Evolutionary conservation across 2,329 filamentous ascomycete genomes (phyloP).

Genomic region (Lasiodiplodia sp.): DNA sequence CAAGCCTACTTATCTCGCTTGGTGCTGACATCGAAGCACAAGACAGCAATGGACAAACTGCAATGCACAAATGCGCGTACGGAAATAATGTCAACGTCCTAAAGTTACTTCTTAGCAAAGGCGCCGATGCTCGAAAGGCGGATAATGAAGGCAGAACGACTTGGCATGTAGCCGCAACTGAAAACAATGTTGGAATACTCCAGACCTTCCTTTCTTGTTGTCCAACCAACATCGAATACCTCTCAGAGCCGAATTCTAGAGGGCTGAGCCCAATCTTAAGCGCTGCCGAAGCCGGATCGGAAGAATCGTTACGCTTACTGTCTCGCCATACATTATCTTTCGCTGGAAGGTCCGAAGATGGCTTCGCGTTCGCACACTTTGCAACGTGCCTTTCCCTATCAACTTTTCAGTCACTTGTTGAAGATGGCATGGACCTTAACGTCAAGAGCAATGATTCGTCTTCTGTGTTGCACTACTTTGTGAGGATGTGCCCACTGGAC

Average conservation of each 20-base stretch:
- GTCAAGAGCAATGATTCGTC: neutral
- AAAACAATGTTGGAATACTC: neutral
- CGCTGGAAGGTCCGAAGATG: neutral
- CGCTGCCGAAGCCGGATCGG: neutral
- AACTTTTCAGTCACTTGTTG: neutral
- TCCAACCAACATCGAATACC: too few relatives aligned
- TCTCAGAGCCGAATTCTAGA: neutral
- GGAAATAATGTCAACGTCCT: neutral
- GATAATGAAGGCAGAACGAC: neutral
- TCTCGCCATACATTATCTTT: neutral
- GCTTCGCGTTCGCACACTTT: neutral
- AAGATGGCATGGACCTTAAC: neutral
- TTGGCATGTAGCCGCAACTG: neutral
- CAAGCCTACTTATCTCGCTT: neutral
- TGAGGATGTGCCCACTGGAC: too few relatives aligned
- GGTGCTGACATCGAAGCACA: neutral
- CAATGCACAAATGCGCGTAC: neutral
- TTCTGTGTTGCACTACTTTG: neutral
- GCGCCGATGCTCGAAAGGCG: too few relatives aligned
- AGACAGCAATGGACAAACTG: neutral
- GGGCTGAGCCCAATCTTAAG: neutral
- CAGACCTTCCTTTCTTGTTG: accelerated
- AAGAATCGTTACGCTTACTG: neutral
- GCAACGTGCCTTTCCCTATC: neutral
- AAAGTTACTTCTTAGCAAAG: neutral